Evolutionary conservation across 495 filamentous ascomycete species (phyloP).

Genomic region (Talaromyces thailandensis): DNA sequence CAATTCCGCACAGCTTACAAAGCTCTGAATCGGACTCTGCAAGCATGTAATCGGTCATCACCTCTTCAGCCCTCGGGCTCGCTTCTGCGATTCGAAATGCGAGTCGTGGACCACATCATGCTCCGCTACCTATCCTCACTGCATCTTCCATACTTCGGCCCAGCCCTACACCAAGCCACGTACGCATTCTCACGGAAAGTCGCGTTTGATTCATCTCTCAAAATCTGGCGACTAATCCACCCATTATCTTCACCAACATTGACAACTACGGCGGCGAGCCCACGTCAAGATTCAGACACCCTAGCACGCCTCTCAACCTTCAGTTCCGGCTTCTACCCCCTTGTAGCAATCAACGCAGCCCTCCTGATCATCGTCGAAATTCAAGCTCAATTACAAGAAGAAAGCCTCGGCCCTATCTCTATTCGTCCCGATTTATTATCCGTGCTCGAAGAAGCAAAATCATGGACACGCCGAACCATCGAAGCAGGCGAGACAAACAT

Average conservation of each 20-base stretch:
- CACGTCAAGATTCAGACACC: slow-evolving; percentile 18
- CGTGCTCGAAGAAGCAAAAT: slow-evolving; percentile 34
- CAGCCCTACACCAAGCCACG: slow-evolving; percentile 22
- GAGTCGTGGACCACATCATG: slow-evolving; percentile 32
- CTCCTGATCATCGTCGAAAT: slow-evolving; percentile 41
- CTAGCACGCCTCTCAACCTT: slow-evolving; percentile 32
- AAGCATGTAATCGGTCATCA: slow-evolving; percentile 15
- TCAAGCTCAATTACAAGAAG: slow-evolving; percentile 37
- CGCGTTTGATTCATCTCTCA: slow-evolving; percentile 39
- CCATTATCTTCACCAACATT: slow-evolving; percentile 20
- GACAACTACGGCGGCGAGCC: neutral
- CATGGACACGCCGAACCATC: slow-evolving; percentile 32
- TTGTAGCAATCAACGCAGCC: slow-evolving; percentile 27
- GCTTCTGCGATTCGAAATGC: slow-evolving; percentile 25
- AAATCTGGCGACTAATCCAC: slow-evolving; percentile 36
- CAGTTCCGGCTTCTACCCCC: slow-evolving; percentile 39
- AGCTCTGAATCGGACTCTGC: slow-evolving; percentile 23
- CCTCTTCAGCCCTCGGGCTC: slow-evolving; percentile 8
- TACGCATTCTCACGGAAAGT: slow-evolving; percentile 42
- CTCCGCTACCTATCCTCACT: slow-evolving; percentile 36
- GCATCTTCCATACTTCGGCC: slow-evolving; percentile 39
- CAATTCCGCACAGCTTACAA: slow-evolving; percentile 27
- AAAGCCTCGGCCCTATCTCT: slow-evolving; percentile 29
- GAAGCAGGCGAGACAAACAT: slow-evolving; percentile 46
- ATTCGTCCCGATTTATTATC: slow-evolving; percentile 39